Evolutionary conservation across 305 asterid species (phyloP).

Genomic region (Rubia tinctorum): DNA sequence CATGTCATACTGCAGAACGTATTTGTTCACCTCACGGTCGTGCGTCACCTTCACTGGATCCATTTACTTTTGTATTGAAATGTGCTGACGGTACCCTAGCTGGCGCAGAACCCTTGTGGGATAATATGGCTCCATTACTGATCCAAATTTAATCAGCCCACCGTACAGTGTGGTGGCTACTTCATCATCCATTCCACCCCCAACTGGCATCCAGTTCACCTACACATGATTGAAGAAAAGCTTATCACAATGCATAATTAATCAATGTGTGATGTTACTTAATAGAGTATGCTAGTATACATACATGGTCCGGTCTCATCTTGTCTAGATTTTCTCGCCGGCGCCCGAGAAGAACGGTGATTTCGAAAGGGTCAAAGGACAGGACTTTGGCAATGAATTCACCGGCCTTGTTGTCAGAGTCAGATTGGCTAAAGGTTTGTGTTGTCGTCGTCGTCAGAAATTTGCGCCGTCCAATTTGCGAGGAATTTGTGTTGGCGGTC

Average conservation of each 20-base stretch:
- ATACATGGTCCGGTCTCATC: not conserved
- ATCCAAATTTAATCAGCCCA: not conserved
- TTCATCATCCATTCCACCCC: not conserved
- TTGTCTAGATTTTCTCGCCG: not conserved
- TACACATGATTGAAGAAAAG: not conserved
- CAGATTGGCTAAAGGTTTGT: too few species aligned
- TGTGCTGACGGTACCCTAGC: not conserved
- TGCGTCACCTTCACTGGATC: not conserved
- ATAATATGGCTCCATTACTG: not conserved
- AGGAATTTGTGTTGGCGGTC: too few species aligned
- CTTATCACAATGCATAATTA: too few species aligned
- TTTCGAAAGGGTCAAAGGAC: too few species aligned
- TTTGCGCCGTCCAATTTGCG: too few species aligned
- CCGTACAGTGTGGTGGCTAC: not conserved
- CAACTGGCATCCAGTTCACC: slow-evolving; percentile 4
- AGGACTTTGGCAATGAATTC: too few species aligned
- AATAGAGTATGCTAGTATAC: not conserved
- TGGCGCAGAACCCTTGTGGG: not conserved
- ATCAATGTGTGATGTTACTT: not conserved
- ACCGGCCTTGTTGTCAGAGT: too few species aligned
- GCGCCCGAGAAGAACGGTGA: too few species aligned
- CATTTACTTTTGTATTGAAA: not conserved
- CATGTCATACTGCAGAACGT: not conserved
- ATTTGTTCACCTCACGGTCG: not conserved
- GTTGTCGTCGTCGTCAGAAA: too few species aligned